Evolutionary conservation across 2,329 filamentous ascomycete genomes (phyloP), one percentile per base, ranked within the genome.

Genomic region (Fusarium sp.): DNA sequence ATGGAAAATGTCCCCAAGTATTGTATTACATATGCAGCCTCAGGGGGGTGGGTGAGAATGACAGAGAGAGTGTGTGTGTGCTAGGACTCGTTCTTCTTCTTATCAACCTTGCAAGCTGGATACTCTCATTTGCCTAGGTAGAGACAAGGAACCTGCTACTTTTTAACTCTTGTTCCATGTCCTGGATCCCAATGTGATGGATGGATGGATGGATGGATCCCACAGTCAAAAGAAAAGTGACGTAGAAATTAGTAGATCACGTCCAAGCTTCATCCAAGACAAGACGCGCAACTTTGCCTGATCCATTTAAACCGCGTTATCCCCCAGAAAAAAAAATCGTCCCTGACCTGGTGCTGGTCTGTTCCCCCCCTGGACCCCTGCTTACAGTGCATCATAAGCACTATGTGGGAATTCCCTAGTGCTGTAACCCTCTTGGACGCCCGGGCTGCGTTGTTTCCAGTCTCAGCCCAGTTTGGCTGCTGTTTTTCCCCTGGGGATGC

Each of bases 1-100:
- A 33, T 33, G 31, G 31, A 33, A 33, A 24, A 62, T 61, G 44
- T 29, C 24, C 44, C 44, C 44, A 24, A 38, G 35, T 60, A 62
- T 68, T 44, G 35, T 60, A 62, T 68, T 44, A 38, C 33, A 60
- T 57, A 66, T 66, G 60, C 68, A 66, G 22, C 36, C 59, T 63
- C 44, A 66, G 64, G 68, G 24, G 66, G 67, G 68, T 17, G 27
- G 35, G 46, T 51, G 46, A 51, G 46, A 51, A 51, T 29, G 31
- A 12, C 10, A 29, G 46, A 29, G 31, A 24, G 14, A 24, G 20
- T 46, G 22, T 46, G 44, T 49, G 44, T 49, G 44, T 51, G 24
- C 24, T 51, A 31, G 46, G 46, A 51, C 17, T 9, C 31, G 16
- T 12, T 29, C 17, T n/a, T 51, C 11, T 51, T n/a, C 17, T 31